Evolutionary conservation across 768 basidiomycete genomes (phyloP).

Genomic region (Hygrophorus russula): DNA sequence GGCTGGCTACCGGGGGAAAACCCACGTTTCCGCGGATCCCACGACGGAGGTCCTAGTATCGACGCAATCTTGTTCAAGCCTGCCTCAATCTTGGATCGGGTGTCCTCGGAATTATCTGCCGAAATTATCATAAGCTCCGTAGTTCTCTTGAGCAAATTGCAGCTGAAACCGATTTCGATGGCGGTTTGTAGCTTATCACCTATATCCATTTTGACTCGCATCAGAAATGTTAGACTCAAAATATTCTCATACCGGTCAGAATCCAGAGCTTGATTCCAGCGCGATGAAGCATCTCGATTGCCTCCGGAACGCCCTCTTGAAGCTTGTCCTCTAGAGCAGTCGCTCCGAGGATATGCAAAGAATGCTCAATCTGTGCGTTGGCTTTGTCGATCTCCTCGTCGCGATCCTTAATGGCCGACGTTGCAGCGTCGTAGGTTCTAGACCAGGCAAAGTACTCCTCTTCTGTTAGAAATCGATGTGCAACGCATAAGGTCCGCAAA

Average conservation of each 20-base stretch:
- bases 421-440: constrained; percentile 72
- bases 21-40: constrained; percentile 49
- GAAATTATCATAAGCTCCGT: constrained; percentile 99
- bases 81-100: constrained; percentile 81
- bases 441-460: constrained; percentile 81
- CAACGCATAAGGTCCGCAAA: constrained; percentile 83
- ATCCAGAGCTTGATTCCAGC: constrained; percentile 99
- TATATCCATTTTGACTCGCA: constrained; percentile 13
- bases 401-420: constrained; percentile 60
- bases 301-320: constrained; percentile 93
- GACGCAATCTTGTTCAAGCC: constrained; percentile 93
- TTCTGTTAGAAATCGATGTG: constrained; percentile 67
- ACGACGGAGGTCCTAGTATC: constrained; percentile 62
- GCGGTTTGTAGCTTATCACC: constrained; percentile 98
- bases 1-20: constrained; percentile 56
- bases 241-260: constrained; percentile 53
- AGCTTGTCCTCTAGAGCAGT: constrained; percentile 96
- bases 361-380: constrained; percentile 73
- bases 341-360: constrained; percentile 78
- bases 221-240: neutral
- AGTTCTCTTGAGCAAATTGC: constrained; percentile 85
- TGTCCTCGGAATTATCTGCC: constrained; percentile 61
- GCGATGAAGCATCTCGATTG: constrained; percentile 81
- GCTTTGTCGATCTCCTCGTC: constrained; percentile 91
- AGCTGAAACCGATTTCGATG: constrained; percentile 95